These are phyloP conservation scores for Collybia mongolica DNA, from an alignment of 768 basidiomycete species.

Conservation along the genomic window DNA sequence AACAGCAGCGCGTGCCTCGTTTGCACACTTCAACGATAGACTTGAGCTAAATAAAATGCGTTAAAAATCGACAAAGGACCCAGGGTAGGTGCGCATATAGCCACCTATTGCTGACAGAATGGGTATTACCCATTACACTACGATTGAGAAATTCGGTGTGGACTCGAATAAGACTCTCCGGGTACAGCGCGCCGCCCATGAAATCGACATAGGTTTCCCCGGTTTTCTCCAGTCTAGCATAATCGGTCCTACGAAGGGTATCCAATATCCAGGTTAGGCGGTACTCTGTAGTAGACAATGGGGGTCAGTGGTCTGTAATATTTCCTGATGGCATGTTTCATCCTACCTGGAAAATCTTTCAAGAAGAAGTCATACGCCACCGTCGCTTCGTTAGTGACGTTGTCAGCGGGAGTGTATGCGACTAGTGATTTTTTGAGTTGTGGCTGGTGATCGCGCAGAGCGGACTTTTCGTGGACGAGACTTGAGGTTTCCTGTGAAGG, in stretches of 20 bases:
- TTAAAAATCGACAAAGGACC: neutral
- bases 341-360: conserved; percentile 34
- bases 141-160: conserved; percentile 68
- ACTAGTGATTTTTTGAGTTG: conserved; percentile 17
- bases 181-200: conserved; percentile 83
- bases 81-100: conserved; percentile 29
- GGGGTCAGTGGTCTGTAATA: too few species aligned
- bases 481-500: conserved; percentile 40
- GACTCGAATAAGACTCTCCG: conserved; percentile 70
- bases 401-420: conserved; percentile 24
- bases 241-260: conserved; percentile 63
- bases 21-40: conserved; percentile 62
- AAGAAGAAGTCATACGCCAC: conserved; percentile 51
- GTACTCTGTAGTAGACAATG: conserved; percentile 41
- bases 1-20: conserved; percentile 70
- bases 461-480: conserved; percentile 27
- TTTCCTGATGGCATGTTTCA: neutral
- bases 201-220: conserved; percentile 84
- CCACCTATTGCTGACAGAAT: conserved; percentile 80
- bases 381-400: conserved; percentile 33
- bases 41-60: conserved; percentile 49
- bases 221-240: conserved; percentile 51
- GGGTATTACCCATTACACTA: conserved; percentile 78
- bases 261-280: conserved; percentile 70
- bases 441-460: conserved; percentile 20